Evolutionary conservation across 2,329 filamentous ascomycete species (phyloP).

Genomic region (Microdochium bolleyi): DNA sequence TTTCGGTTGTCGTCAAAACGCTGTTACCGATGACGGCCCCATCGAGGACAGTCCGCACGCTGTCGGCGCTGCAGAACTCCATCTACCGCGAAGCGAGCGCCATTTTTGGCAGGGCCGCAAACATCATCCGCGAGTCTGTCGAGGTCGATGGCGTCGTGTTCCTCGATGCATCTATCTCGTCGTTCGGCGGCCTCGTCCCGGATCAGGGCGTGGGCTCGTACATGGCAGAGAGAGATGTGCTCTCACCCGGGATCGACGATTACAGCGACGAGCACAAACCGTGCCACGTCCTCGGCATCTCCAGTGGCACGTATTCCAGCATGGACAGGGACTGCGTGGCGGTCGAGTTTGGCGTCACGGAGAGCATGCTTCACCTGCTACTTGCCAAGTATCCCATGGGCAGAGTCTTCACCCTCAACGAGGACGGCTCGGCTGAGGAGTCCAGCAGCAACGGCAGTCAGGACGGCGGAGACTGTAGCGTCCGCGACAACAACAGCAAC

Average conservation of each 20-base stretch:
- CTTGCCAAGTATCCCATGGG: background rate
- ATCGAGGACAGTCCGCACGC: background rate
- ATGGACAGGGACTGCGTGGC: background rate
- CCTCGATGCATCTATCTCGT: slow-evolving; percentile 18
- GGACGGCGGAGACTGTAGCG: background rate
- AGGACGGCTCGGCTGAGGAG: slow-evolving; percentile 5
- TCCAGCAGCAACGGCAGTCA: slow-evolving; percentile 1
- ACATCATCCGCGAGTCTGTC: slow-evolving; percentile 31
- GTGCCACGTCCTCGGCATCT: background rate
- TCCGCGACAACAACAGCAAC: no score
- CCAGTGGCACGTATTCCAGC: background rate
- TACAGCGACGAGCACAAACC: background rate
- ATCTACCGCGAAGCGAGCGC: background rate
- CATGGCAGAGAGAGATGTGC: background rate
- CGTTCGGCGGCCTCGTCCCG: slow-evolving; percentile 6
- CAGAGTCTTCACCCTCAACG: slow-evolving; percentile 22
- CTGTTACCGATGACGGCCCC: background rate
- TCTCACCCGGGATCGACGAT: no score
- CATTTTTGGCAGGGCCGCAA: slow-evolving; percentile 20
- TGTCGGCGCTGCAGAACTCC: background rate
- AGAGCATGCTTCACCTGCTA: background rate
- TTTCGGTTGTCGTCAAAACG: no score
- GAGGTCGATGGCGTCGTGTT: slow-evolving; percentile 30
- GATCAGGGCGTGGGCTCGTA: background rate
- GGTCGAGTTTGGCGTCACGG: background rate